Conservation (phyloP, 805 yeast genomes). For the Yarrowia alimentaria region DNA sequence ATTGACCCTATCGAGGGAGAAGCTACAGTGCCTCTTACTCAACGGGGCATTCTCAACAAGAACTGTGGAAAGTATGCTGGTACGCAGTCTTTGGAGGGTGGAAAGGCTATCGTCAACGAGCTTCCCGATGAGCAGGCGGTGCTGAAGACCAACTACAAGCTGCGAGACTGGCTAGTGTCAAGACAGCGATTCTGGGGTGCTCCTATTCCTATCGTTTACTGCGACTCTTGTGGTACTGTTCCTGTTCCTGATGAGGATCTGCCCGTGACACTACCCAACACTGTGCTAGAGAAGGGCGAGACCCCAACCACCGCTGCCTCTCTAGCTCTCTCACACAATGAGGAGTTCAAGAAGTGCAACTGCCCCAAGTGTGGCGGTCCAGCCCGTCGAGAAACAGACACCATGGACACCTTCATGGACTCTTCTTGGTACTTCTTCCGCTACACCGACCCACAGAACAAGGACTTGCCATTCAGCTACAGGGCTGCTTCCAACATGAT, state of each 20-base stretch:
- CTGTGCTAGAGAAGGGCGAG: slow-evolving; percentile 42
- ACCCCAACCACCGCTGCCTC: slow-evolving; percentile 50
- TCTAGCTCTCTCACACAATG: slow-evolving; percentile 51
- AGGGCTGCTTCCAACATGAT: slow-evolving; percentile 51
- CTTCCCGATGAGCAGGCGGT: slow-evolving; percentile 39
- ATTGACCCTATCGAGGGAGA: slow-evolving; percentile 41
- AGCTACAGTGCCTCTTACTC: slow-evolving; percentile 40
- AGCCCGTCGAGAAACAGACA: slow-evolving; percentile 90
- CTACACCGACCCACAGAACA: slow-evolving; percentile 69
- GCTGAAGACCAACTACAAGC: slow-evolving; percentile 40
- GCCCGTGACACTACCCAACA: slow-evolving; percentile 76
- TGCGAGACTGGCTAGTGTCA: slow-evolving; percentile 93
- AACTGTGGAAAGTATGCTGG: slow-evolving; percentile 55
- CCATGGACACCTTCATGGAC: slow-evolving; percentile 98
- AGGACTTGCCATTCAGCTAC: slow-evolving; percentile 50
- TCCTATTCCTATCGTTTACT: slow-evolving; percentile 92
- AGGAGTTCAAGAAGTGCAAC: slow-evolving; percentile 64
- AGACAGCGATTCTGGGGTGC: slow-evolving; percentile 99
- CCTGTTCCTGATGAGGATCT: slow-evolving; percentile 86
- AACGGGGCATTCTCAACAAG: slow-evolving; percentile 50
- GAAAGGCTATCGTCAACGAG: slow-evolving; percentile 44
- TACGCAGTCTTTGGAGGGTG: slow-evolving; percentile 51
- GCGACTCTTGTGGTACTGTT: slow-evolving; percentile 80
- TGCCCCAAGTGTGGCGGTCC: slow-evolving; percentile 75
- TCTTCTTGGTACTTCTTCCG: slow-evolving; percentile 96